Evolutionary conservation across 805 yeast species (phyloP).

Genomic region (Maudiozyma pseudohumilis): DNA sequence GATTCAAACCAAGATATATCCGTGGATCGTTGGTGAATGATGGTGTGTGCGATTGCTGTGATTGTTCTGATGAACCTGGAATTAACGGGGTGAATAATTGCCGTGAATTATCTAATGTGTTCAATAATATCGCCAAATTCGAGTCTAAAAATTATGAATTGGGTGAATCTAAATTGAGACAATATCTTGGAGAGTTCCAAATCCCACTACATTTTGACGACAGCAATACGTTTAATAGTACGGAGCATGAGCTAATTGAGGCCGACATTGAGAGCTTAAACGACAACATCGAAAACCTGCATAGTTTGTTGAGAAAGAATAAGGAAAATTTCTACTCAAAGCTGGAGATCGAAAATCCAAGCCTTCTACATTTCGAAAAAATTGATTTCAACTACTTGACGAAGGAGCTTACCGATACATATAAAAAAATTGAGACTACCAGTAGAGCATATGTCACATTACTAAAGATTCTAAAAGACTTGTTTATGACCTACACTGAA

Average conservation of each 20-base stretch:
- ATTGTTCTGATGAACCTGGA: conserved; percentile 82
- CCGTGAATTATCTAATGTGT: conserved; percentile 19
- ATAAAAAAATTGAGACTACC: conserved; percentile 13
- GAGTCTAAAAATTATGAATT: conserved; percentile 52
- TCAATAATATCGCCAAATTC: conserved; percentile 17
- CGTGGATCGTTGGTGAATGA: conserved; percentile 68
- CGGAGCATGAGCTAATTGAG: conserved; percentile 5
- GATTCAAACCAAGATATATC: conserved; percentile 52
- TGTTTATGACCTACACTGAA: conserved; percentile 59
- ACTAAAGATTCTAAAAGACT: conserved; percentile 33
- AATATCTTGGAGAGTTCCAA: conserved; percentile 12
- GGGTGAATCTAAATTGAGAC: conserved; percentile 34
- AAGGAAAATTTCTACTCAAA: conserved; percentile 12
- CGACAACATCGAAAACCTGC: conserved; percentile 8
- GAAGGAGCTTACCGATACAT: conserved; percentile 7
- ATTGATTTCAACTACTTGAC: conserved; percentile 8
- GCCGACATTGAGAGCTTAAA: conserved; percentile 7
- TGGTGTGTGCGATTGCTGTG: conserved; percentile 96
- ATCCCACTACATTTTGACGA: conserved; percentile 14
- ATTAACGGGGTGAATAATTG: conserved; percentile 19
- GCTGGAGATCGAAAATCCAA: conserved; percentile 16
- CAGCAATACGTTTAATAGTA: conserved; percentile 5
- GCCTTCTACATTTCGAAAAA: conserved; percentile 17
- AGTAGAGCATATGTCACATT: conserved; percentile 19
- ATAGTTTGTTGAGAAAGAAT: conserved; percentile 17